Evolutionary conservation across 371 early-diverging fungal species (phyloP), one percentile per base, ranked within the genome.

Genomic region (Rhizopus sp.): DNA sequence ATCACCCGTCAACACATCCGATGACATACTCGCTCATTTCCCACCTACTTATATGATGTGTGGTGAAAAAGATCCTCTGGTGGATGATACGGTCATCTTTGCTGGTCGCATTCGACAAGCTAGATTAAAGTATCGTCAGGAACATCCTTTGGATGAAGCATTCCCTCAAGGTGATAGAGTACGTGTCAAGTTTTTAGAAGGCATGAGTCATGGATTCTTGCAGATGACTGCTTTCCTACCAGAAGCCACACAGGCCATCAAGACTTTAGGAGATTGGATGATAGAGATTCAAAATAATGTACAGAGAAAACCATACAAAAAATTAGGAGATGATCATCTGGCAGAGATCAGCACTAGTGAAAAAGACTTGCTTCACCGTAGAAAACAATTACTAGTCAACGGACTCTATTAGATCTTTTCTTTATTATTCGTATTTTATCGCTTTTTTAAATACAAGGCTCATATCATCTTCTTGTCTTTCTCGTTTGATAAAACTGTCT

Each of bases 41-140:
- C 97, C 98, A 6, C 87, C 88, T 15, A 90, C 91, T 0, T 95
- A 90, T 64, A 84, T 97, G 64, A 81, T 97, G 40, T 91, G 91
- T 57, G 98, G 98, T 49, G 97, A 97, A 62, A 91, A 91, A 59
- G 98, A 98, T 70, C 98, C 98, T 0, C 80, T 98, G 23, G 93
- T 96, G 1, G 98, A 98, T 69, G 98, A 98, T 68, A 92, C 96
- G 1, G 89, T 97, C 12, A 78, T 96, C 17, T 89, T 97, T 68
- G 95, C 93, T 13, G 94, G 89, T 6, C 85, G 94, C 10, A 73
- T 96, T 37, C 88, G 96, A 44, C 85, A 87, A 34, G 94, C 94
- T 32, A 90, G 88, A 63, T 70, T 76, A 7, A 49, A 58, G 15
- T 72, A 59, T 7, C 46, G 59, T 34, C 63, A 54, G 34, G 34